Evolutionary conservation across 495 filamentous ascomycete species (phyloP).

Genomic region (Antarctomyces pellizariae): DNA sequence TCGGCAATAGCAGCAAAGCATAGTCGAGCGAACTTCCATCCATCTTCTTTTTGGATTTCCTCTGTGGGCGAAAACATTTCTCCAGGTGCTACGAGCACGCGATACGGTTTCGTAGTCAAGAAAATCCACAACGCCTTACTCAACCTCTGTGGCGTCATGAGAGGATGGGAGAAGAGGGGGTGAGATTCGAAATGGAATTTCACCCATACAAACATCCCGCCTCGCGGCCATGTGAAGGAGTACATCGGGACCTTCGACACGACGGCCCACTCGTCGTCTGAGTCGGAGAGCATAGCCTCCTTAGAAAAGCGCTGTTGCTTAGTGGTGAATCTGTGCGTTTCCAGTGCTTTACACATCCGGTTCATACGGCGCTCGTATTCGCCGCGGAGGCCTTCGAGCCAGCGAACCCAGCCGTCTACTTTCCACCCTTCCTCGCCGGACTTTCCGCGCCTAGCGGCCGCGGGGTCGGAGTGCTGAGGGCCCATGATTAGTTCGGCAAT

Average conservation of each 20-base stretch:
- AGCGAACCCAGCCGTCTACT: constrained; percentile 68
- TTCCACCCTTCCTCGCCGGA: constrained; percentile 35
- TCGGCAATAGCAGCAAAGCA: constrained; percentile 69
- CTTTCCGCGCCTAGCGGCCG: constrained; percentile 12
- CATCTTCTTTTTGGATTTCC: constrained; percentile 24
- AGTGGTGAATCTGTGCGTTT: constrained; percentile 35
- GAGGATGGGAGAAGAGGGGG: constrained; percentile 30
- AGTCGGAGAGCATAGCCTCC: too few species aligned
- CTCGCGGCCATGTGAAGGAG: constrained; percentile 56
- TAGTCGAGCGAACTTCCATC: constrained; percentile 46
- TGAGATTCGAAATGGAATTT: constrained; percentile 42
- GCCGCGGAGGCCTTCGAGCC: constrained; percentile 62
- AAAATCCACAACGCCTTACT: constrained; percentile 45
- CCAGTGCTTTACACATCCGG: constrained; percentile 44
- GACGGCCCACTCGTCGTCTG: constrained; percentile 37
- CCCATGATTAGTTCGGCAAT: constrained; percentile 59
- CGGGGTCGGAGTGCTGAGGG: constrained; percentile 24
- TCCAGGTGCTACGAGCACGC: constrained; percentile 43
- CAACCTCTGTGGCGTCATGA: too few species aligned
- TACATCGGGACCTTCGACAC: constrained; percentile 47
- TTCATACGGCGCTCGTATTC: constrained; percentile 68
- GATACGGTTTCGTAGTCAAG: constrained; percentile 40
- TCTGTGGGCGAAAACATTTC: constrained; percentile 43
- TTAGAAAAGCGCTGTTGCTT: constrained; percentile 20
- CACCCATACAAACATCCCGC: constrained; percentile 87